phyloP scores from a whole-genome alignment of 2,329 filamentous ascomycete genomes.

The Penicillium freii region DNA sequence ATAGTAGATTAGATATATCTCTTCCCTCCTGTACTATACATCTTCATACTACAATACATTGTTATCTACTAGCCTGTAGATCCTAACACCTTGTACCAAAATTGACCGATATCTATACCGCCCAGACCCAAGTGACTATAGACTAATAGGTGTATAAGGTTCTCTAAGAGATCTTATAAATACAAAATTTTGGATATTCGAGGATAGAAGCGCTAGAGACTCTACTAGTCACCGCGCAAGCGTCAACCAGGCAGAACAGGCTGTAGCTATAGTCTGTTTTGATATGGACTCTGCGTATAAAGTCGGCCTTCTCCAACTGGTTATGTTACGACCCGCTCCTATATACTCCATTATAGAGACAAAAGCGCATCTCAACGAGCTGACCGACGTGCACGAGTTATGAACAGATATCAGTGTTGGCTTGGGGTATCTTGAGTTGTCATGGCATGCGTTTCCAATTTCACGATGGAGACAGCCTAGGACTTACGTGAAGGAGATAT shows the following conservation, averaged over 20 bases:
- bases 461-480: not conserved
- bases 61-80: too few relatives aligned
- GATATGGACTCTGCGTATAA: not conserved
- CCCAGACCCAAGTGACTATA: not conserved
- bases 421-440: not conserved
- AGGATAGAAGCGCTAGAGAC: not conserved
- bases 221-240: not conserved
- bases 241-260: not conserved
- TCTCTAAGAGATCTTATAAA: not conserved
- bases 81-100: too few relatives aligned
- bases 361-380: not conserved
- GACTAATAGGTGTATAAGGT: not conserved
- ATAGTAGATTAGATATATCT: too few relatives aligned
- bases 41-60: too few relatives aligned
- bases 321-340: not conserved
- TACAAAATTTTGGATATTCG: not conserved
- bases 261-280: not conserved
- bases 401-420: not conserved
- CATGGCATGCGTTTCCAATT: not conserved
- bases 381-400: not conserved
- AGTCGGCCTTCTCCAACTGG: not conserved
- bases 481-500: not conserved
- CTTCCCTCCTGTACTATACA: too few relatives aligned
- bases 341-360: not conserved
- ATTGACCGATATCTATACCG: not conserved